Percentiles rank a stretch among this genome's conserved stretches.
phyloP scores from a whole-genome alignment of 306 rosid species.

The Citrullus amarus region DNA sequence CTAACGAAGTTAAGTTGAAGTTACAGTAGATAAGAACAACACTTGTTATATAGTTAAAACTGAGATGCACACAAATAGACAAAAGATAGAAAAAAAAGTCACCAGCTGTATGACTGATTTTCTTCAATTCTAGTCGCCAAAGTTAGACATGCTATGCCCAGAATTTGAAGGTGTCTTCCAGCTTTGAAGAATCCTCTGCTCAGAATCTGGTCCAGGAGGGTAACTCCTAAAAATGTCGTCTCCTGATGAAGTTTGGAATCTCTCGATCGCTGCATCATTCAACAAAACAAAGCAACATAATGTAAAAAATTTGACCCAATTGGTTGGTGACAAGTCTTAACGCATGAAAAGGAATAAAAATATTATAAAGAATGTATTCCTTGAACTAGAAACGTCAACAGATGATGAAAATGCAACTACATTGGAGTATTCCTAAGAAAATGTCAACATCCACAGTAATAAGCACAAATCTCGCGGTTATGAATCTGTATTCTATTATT shows the following conservation, averaged over 20 bases:
- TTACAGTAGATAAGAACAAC: not conserved
- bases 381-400: not conserved
- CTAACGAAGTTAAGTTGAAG: not conserved
- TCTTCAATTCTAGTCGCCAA: constrained; percentile 88
- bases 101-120: constrained; percentile 77
- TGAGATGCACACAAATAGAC: not conserved
- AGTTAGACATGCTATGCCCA: constrained; percentile 74
- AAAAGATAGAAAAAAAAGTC: not conserved
- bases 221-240: constrained; percentile 72
- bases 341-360: not conserved
- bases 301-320: not conserved
- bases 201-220: constrained; percentile 71
- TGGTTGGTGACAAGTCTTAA: not conserved
- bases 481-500: not conserved
- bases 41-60: not conserved
- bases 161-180: constrained; percentile 47
- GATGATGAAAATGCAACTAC: not conserved
- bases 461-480: not conserved
- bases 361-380: not conserved
- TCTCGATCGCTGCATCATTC: constrained; percentile 34
- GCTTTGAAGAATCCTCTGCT: constrained; percentile 67
- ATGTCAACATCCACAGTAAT: not conserved
- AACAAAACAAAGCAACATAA: constrained; percentile 1
- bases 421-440: not conserved
- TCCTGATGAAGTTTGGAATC: constrained; percentile 54